Evolutionary conservation across 2,329 filamentous ascomycete species (phyloP).

Genomic region (Cladosporium sp.): DNA sequence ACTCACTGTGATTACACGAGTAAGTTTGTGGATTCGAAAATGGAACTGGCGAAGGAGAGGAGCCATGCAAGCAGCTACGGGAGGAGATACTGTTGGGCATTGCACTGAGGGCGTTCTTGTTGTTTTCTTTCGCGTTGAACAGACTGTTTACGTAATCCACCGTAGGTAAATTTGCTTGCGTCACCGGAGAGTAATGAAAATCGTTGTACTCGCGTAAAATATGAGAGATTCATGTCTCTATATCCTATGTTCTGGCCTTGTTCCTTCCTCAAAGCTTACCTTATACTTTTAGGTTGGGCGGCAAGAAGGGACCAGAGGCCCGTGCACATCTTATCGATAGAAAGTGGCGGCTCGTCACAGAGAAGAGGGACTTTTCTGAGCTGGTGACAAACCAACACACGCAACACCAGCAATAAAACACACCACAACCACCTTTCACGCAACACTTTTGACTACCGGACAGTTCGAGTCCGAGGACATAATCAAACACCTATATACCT

Average conservation of each 20-base stretch:
- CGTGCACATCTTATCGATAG: constrained; percentile 15
- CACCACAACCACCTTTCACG: not conserved
- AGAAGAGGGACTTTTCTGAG: constrained; percentile 19
- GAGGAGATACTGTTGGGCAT: not conserved
- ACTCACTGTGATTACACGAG: not conserved
- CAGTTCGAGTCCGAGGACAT: not conserved
- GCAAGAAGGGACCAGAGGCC: not conserved
- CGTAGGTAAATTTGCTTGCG: not conserved
- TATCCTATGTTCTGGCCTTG: not conserved
- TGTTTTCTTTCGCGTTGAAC: not conserved
- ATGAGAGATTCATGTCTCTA: no score
- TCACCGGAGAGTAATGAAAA: not conserved
- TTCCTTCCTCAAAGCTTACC: not conserved
- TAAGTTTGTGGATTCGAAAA: not conserved
- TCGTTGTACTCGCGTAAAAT: not conserved
- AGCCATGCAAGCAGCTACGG: not conserved
- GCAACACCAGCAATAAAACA: not conserved
- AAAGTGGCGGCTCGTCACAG: constrained; percentile 17
- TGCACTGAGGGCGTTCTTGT: not conserved
- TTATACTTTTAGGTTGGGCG: not conserved
- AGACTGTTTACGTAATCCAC: not conserved
- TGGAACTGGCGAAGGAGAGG: not conserved
- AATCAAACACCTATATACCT: not conserved
- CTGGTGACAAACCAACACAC: constrained; percentile 7
- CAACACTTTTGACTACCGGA: not conserved